Evolutionary conservation across 495 filamentous ascomycete species (phyloP).

Genomic region (Aspergillus coremiiformis): DNA sequence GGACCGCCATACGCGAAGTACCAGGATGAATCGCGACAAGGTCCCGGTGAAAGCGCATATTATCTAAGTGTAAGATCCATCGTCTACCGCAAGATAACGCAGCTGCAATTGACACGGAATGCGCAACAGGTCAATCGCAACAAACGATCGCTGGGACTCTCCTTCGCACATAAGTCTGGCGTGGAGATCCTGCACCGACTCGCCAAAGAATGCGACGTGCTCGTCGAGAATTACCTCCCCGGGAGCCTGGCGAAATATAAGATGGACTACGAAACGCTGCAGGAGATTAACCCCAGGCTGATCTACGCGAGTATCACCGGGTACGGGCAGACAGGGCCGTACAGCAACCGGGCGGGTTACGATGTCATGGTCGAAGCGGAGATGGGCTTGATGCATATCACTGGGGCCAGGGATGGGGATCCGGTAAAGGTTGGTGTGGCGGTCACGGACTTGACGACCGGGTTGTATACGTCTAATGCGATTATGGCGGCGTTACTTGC

Average conservation of each 20-base stretch:
- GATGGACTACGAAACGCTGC: slow-evolving; percentile 76
- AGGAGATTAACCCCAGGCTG: slow-evolving; percentile 66
- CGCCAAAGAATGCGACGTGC: slow-evolving; percentile 75
- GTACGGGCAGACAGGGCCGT: slow-evolving; percentile 90
- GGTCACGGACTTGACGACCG: slow-evolving; percentile 92
- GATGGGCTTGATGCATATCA: slow-evolving; percentile 98
- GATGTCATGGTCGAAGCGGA: slow-evolving; percentile 99
- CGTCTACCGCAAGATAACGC: not conserved
- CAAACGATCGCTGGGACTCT: slow-evolving; percentile 88
- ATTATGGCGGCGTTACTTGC: slow-evolving; percentile 89
- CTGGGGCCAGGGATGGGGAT: slow-evolving; percentile 74
- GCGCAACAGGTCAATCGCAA: slow-evolving; percentile 75
- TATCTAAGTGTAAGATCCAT: slow-evolving; percentile 66
- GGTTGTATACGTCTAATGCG: slow-evolving; percentile 92
- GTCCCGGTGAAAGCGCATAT: slow-evolving; percentile 90
- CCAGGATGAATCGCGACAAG: slow-evolving; percentile 50
- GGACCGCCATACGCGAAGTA: slow-evolving; percentile 89
- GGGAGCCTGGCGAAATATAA: slow-evolving; percentile 84
- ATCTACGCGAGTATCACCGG: slow-evolving; percentile 67
- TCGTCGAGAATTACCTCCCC: slow-evolving; percentile 96
- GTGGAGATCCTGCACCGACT: slow-evolving; percentile 81
- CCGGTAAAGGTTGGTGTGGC: slow-evolving; percentile 97
- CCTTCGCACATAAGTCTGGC: slow-evolving; percentile 76
- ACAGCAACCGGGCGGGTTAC: slow-evolving; percentile 82
- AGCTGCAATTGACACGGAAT: slow-evolving; percentile 1